Percentiles rank a stretch among this genome's conserved stretches.
phyloP scores from a whole-genome alignment of 331 rosid genomes.

The Pyrus hybrid region DNA sequence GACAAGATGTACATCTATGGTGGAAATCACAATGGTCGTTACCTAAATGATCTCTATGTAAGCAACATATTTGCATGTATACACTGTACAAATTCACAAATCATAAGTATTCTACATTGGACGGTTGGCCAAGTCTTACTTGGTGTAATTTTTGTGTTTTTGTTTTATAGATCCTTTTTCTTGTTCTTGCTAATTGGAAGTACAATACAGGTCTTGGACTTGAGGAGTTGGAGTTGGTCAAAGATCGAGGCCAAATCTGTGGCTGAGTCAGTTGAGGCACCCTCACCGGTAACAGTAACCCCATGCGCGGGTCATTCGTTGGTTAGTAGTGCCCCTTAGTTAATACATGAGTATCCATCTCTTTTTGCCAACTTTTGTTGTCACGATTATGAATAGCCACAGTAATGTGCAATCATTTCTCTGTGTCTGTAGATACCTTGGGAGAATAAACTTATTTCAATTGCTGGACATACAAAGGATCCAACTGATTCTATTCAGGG shows the following conservation, averaged over 20 bases:
- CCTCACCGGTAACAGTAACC: conserved; percentile 36
- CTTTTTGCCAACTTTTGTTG: neutral
- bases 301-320: conserved; percentile 93
- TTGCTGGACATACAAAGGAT: conserved; percentile 90
- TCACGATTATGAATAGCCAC: neutral
- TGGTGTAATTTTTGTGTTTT: neutral
- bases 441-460: conserved; percentile 72
- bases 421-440: conserved; percentile 60
- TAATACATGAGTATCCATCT: neutral
- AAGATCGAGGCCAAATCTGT: conserved; percentile 59
- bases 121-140: neutral
- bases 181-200: conserved; percentile 13
- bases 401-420: neutral
- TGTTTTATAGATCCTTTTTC: neutral
- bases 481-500: conserved; percentile 76
- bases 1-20: conserved; percentile 93
- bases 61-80: conserved; percentile 24
- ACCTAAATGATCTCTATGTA: conserved; percentile 84
- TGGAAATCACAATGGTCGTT: conserved; percentile 97
- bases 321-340: conserved; percentile 43
- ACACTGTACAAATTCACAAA: neutral
- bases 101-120: neutral
- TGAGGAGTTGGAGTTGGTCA: conserved; percentile 92
- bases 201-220: conserved; percentile 66
- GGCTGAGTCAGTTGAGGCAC: conserved; percentile 34